Evolutionary conservation across 108 stramenopile species (phyloP), one percentile per base, ranked within the genome.

Genomic region (Licmophora abbreviata): DNA sequence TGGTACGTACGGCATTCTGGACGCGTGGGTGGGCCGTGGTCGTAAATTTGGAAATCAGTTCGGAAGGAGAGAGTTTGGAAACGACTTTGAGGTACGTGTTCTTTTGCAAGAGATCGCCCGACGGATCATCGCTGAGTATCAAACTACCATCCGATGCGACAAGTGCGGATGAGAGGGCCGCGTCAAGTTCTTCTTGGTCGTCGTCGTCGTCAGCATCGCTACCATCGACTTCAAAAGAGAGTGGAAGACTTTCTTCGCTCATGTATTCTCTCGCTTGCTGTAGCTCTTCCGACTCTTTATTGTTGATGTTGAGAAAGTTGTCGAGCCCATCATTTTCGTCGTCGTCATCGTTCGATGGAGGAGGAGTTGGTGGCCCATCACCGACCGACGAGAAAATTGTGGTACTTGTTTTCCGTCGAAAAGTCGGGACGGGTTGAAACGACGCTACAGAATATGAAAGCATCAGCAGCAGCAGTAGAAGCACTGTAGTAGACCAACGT

Each of bases 1-100:
- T 97, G 3, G 76, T 68, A 6, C 85, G 81, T 3, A 94, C 92
- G 9, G 94, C 94, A 56, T 92, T 85, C 55, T 97, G 94, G 0
- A 91, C 93, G 7, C 83, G 71, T 4, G 84, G 81, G 44, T 76
- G 73, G 10, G 93, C 80, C 21, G 84, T 85, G 21, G 64, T 51
- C 0, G 79, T 83, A 53, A 94, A 94, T 25, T 68, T 70, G 4
- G 81, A 62, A 61, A 94, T 89, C 23, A 89, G 59, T 7, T 94
- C 89, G 1, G 77, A 75, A 0, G 93, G 93, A 4, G 82, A 54
- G 4, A 89, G 56, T 27, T 68, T 63, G 3, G 85, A 76, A 4
- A 94, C 76, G 1, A 85, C 76, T 27, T 74, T 63, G 41, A 91
- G 66, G 57, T 91, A 94, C 1, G 85, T 84, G 56, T 91, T 90